Evolutionary conservation across 306 rosid genomes (phyloP), one percentile per base, ranked within the genome.

Genomic region (Dryas alaskensis): DNA sequence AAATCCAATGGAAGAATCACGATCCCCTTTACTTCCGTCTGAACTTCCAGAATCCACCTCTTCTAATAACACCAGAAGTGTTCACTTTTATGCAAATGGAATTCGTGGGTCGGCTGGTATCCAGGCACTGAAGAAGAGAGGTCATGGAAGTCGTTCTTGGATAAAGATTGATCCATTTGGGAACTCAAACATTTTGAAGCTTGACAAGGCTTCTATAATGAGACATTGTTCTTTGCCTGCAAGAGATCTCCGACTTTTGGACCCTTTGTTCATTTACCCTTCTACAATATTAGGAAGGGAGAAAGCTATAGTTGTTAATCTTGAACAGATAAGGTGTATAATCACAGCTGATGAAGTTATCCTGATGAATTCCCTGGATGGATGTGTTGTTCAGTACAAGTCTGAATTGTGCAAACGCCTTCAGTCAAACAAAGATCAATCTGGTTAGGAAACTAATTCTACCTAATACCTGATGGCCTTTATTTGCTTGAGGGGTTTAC

Each of bases 81-180:
- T 67, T 61, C 53, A 74, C 53, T 71, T 66, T n/a, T 53, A 55
- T 60, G 81, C 71, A 76, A 80, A 85, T 73, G 78, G 48, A 27
- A 77, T 73, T 81, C 81, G 83, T 22, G 89, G 85, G 53, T 84
- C 74, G 65, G 10, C 86, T 67, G 77, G 73, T 65, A 52, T 87
- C 51, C 72, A 82, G 67, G 91, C 84, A 80, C 64, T 81, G 77
- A 94, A 94, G 88, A 91, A 93, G 85, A 88, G 97, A 83, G 90
- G 90, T 72, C 98, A 91, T 37, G 98, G 96, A 70, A 85, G 76
- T 75, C 97, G 98, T n/a, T 94, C 98, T 74, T 94, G 98, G 98
- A 91, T 89, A 84, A 85, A 87, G 71, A 89, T 91, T 72, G 86
- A 80, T 81, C 74, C 82, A 59, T 83, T 80, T 83, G 98, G 97